phyloP scores from a whole-genome alignment of 2,329 filamentous ascomycete genomes.

The Aspergillus sp. region DNA sequence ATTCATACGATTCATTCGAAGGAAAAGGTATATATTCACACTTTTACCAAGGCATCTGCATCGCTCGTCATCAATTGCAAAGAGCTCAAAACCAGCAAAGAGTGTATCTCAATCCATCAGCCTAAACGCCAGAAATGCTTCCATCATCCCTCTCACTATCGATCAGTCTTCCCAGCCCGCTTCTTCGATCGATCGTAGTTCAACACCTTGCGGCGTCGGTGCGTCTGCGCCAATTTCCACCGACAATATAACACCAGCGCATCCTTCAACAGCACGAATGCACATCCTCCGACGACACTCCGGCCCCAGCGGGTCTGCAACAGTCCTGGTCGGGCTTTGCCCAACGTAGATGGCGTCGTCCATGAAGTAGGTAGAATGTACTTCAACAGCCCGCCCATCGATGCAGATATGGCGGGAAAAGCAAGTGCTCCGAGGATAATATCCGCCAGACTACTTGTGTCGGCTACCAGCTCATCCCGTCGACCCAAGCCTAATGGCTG shows the following conservation, averaged over 20 bases:
- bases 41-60: background rate
- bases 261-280: conserved; percentile 83
- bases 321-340: conserved; percentile 60
- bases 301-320: conserved; percentile 85
- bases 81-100: conserved; percentile 4
- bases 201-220: conserved; percentile 49
- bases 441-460: conserved; percentile 58
- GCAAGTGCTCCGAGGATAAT: conserved; percentile 69
- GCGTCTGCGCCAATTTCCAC: conserved; percentile 51
- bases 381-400: conserved; percentile 74
- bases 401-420: conserved; percentile 78
- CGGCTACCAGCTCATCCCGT: conserved; percentile 54
- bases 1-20: too few species aligned
- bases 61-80: background rate
- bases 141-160: conserved; percentile 4
- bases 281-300: conserved; percentile 81
- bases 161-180: conserved; percentile 25
- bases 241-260: conserved; percentile 61
- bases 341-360: conserved; percentile 51
- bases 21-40: background rate
- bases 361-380: conserved; percentile 67
- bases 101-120: conserved; percentile 12
- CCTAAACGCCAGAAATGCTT: conserved; percentile 27
- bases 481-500: conserved; percentile 36
- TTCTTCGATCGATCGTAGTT: conserved; percentile 50